A percentile compares a stretch with the other conserved stretches of the same genome.
Conservation (phyloP, 805 yeast species). For the Spathaspora gorwiae region DNA sequence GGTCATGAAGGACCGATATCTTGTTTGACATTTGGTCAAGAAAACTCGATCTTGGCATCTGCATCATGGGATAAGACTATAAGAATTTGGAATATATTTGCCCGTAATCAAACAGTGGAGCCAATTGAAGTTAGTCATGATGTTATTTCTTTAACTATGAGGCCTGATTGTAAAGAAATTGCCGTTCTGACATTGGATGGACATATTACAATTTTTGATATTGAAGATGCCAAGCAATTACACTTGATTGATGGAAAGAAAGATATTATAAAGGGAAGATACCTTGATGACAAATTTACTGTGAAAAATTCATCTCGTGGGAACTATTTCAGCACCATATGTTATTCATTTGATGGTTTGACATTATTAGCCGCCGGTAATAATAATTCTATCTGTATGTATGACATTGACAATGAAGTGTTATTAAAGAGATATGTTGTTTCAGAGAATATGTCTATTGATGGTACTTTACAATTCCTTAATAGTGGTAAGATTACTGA, state of each 20-base stretch:
- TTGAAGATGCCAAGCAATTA: slow-evolving; percentile 73
- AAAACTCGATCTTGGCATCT: slow-evolving; percentile 72
- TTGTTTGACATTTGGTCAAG: slow-evolving; percentile 77
- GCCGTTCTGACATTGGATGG: slow-evolving; percentile 90
- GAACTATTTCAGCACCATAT: slow-evolving; percentile 73
- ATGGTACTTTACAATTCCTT: slow-evolving; percentile 77
- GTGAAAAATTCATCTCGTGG: slow-evolving; percentile 79
- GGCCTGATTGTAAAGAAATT: slow-evolving; percentile 90
- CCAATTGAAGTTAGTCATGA: slow-evolving; percentile 85
- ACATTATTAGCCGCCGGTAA: slow-evolving; percentile 90
- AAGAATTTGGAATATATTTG: slow-evolving; percentile 88
- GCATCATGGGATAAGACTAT: slow-evolving; percentile 97
- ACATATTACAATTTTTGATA: slow-evolving; percentile 76
- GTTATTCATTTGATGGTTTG: slow-evolving; percentile 86
- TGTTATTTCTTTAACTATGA: slow-evolving; percentile 73
- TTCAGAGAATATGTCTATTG: slow-evolving; percentile 83
- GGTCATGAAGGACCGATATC: slow-evolving; percentile 98
- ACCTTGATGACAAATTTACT: slow-evolving; percentile 74
- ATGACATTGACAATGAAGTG: slow-evolving; percentile 86
- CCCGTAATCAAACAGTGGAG: slow-evolving; percentile 82
- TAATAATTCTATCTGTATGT: slow-evolving; percentile 84
- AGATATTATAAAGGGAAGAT: slow-evolving; percentile 85
- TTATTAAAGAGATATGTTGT: slow-evolving; percentile 76
- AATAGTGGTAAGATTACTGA: slow-evolving; percentile 84
- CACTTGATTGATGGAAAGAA: slow-evolving; percentile 81